Conservation (phyloP, 2,329 filamentous ascomycete genomes). For the Ceratocystis papillata region DNA sequence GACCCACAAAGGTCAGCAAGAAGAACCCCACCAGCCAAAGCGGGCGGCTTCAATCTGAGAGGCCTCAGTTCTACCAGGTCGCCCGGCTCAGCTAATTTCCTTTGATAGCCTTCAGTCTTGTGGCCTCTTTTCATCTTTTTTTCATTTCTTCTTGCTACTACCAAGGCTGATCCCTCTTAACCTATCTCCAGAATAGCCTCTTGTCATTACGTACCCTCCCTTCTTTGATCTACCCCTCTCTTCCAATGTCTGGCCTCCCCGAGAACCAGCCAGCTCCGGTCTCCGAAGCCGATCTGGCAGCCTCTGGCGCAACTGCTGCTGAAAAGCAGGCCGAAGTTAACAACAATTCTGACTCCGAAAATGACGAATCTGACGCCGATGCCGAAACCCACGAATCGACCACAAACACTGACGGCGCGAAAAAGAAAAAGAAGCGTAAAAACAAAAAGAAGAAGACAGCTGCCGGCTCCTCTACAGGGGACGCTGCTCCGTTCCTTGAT, state of each 20-base stretch:
- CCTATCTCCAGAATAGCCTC: background rate
- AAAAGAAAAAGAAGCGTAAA: slow-evolving; percentile 41
- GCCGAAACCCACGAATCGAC: slow-evolving; percentile 34
- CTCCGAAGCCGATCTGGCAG: slow-evolving; percentile 33
- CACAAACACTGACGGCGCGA: slow-evolving; percentile 30
- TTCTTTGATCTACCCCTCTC: background rate
- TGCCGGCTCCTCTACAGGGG: slow-evolving; percentile 36
- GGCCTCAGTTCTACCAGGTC: background rate
- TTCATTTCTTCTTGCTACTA: background rate
- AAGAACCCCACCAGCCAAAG: slow-evolving; percentile 13
- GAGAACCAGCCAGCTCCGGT: slow-evolving; percentile 15
- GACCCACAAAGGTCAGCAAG: background rate
- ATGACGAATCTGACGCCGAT: slow-evolving; percentile 36
- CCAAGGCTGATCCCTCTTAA: background rate
- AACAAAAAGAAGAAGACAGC: slow-evolving; percentile 57
- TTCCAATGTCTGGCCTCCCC: slow-evolving; percentile 20
- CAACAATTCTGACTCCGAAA: slow-evolving; percentile 32
- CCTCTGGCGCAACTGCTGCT: slow-evolving; percentile 29
- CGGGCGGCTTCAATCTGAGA: background rate
- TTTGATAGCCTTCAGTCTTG: background rate
- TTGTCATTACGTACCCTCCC: background rate
- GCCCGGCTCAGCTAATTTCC: background rate
- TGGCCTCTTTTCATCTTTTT: background rate
- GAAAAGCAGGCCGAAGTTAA: slow-evolving; percentile 26
- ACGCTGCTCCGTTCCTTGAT: slow-evolving; percentile 31